A percentile compares a stretch with the other conserved stretches of the same genome.
Conservation (phyloP, 495 filamentous ascomycete species). For the Xylaria castorea region DNA sequence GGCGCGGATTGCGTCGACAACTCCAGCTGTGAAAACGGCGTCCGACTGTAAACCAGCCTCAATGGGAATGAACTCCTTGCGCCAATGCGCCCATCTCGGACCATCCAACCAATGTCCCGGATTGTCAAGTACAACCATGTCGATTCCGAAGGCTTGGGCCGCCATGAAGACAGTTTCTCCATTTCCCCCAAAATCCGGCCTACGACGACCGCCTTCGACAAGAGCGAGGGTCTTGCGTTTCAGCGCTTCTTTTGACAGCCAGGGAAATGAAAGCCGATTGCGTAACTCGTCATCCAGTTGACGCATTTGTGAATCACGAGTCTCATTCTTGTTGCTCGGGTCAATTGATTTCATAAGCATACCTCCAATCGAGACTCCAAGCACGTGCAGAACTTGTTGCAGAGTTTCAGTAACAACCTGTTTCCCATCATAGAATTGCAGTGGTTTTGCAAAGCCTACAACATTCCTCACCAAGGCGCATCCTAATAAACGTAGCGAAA, state of each 20-base stretch:
- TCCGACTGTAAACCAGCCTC: neutral
- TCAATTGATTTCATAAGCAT: neutral
- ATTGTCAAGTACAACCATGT: neutral
- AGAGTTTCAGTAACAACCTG: neutral
- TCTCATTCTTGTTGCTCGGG: neutral
- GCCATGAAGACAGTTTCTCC: conserved; percentile 10
- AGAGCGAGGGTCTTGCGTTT: conserved; percentile 4
- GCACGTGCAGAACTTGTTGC: neutral
- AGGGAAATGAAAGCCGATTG: conserved; percentile 6
- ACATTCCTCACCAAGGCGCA: neutral
- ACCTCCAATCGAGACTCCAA: neutral
- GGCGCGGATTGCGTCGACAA: neutral
- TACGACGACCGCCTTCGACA: neutral
- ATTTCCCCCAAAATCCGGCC: conserved; percentile 3
- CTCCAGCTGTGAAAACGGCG: neutral
- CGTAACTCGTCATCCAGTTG: neutral
- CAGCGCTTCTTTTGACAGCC: neutral
- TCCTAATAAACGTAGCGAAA: neutral
- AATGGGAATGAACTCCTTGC: conserved; percentile 5
- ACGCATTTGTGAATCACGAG: neutral
- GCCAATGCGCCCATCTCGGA: neutral
- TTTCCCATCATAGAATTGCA: neutral
- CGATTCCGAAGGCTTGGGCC: neutral
- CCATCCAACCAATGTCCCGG: neutral
- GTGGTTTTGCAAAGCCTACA: neutral